These are phyloP conservation scores for Naganishia antarctica DNA, from an alignment of 768 basidiomycete genomes.

Conservation along the genomic window DNA sequence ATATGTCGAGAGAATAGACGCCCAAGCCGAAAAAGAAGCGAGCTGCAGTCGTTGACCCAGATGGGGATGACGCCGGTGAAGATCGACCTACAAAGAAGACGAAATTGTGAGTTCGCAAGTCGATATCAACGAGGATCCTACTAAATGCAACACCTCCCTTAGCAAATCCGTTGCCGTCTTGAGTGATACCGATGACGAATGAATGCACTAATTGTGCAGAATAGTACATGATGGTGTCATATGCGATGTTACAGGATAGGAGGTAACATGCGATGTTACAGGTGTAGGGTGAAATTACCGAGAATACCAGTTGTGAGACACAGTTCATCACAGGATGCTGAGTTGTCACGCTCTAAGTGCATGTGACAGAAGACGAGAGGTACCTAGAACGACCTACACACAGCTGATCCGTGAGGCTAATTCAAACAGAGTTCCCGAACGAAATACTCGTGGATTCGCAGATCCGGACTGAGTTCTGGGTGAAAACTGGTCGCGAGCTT, in stretches of 20 bases:
- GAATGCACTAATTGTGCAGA: too few species aligned
- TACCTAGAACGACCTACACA: too few species aligned
- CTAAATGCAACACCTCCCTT: not conserved
- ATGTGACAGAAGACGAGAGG: too few species aligned
- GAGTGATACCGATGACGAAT: conserved; percentile 19
- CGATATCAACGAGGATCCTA: not conserved
- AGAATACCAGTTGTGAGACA: too few species aligned
- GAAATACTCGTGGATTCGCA: conserved; percentile 88
- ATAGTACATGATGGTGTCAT: too few species aligned
- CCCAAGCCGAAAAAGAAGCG: conserved; percentile 40
- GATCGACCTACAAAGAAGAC: conserved; percentile 26
- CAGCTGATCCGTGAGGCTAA: too few species aligned
- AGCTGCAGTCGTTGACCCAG: conserved; percentile 38
- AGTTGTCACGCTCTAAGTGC: too few species aligned
- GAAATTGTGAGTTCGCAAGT: conserved; percentile 23
- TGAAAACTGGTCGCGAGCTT: conserved; percentile 89
- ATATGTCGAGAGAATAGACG: conserved; percentile 5
- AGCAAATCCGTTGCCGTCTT: conserved; percentile 22
- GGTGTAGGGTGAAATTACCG: too few species aligned
- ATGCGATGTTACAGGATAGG: too few species aligned
- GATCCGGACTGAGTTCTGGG: conserved; percentile 81
- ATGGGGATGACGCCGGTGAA: conserved; percentile 38
- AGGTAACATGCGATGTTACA: too few species aligned
- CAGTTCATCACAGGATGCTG: too few species aligned
- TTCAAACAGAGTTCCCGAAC: conserved; percentile 46